Evolutionary conservation across 2,329 filamentous ascomycete species (phyloP).

Genomic region (Orbilia brochopaga): DNA sequence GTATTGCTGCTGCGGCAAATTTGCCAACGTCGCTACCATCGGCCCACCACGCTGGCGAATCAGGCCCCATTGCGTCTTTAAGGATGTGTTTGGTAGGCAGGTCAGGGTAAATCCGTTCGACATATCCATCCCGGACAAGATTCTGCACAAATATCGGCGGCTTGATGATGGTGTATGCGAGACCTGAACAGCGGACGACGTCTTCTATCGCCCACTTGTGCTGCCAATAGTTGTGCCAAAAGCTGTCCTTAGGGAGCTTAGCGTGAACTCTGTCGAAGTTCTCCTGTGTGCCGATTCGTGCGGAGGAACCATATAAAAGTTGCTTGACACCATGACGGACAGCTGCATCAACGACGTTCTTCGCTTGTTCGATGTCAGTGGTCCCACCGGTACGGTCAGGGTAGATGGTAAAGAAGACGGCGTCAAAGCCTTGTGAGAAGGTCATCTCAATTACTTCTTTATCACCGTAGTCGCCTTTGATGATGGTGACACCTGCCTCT

Average conservation of each 20-base stretch:
- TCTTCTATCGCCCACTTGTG: constrained; percentile 40
- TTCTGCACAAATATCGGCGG: constrained; percentile 41
- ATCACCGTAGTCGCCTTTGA: constrained; percentile 34
- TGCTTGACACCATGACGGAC: constrained; percentile 31
- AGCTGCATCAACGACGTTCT: constrained; percentile 34
- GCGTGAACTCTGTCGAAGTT: constrained; percentile 25
- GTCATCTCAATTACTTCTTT: constrained; percentile 26
- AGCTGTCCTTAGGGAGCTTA: constrained; percentile 15
- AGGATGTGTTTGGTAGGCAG: constrained; percentile 12
- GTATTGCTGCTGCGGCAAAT: constrained; percentile 32
- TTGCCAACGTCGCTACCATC: constrained; percentile 36
- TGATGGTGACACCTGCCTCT: constrained; percentile 32
- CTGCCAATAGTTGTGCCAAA: constrained; percentile 27
- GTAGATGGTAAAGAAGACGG: constrained; percentile 39
- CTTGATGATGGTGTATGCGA: constrained; percentile 33
- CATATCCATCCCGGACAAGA: constrained; percentile 29
- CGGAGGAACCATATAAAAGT: constrained; percentile 29
- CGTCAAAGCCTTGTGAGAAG: constrained; percentile 17
- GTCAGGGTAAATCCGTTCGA: constrained; percentile 33
- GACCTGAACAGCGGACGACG: constrained; percentile 18
- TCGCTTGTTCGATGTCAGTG: constrained; percentile 27
- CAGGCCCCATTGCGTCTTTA: constrained; percentile 27
- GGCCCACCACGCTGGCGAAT: background rate
- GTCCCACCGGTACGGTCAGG: constrained; percentile 28
- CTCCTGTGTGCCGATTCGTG: constrained; percentile 33